phyloP scores from a whole-genome alignment of 345 rosid genomes.

The Turnera subulata region DNA sequence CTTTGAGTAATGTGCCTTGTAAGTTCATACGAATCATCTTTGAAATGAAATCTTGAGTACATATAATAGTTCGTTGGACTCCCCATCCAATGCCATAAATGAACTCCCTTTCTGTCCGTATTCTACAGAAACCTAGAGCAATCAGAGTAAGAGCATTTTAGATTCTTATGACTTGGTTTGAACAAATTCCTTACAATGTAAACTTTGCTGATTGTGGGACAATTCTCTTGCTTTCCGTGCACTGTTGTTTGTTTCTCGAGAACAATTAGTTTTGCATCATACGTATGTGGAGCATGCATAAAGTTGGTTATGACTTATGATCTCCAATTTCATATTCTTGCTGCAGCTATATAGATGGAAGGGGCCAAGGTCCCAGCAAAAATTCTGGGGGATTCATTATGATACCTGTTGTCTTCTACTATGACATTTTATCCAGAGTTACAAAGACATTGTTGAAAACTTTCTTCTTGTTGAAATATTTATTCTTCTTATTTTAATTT shows the following conservation, averaged over 20 bases:
- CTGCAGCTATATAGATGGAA: no score
- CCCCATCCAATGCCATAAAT: not conserved
- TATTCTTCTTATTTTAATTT: no score
- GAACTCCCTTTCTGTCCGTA: not conserved
- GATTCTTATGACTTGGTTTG: not conserved
- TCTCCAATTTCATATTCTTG: no score
- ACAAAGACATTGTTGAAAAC: no score
- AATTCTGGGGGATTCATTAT: no score
- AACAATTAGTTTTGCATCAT: not conserved
- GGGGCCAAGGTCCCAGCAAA: no score
- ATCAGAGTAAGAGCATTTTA: no score
- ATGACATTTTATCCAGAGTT: no score
- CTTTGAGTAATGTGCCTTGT: not conserved
- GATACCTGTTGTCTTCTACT: no score
- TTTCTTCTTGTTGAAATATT: no score
- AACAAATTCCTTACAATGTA: not conserved
- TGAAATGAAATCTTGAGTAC: no score
- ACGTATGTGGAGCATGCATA: not conserved
- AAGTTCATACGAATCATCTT: no score
- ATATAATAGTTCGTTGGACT: not conserved
- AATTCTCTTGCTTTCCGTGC: not conserved
- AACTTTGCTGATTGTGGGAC: not conserved
- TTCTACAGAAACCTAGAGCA: not conserved
- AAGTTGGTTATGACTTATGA: not conserved
- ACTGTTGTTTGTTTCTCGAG: not conserved